phyloP scores from a whole-genome alignment of 202 grass and related monocot species.

The Bolboschoenoplectus hybrid region DNA sequence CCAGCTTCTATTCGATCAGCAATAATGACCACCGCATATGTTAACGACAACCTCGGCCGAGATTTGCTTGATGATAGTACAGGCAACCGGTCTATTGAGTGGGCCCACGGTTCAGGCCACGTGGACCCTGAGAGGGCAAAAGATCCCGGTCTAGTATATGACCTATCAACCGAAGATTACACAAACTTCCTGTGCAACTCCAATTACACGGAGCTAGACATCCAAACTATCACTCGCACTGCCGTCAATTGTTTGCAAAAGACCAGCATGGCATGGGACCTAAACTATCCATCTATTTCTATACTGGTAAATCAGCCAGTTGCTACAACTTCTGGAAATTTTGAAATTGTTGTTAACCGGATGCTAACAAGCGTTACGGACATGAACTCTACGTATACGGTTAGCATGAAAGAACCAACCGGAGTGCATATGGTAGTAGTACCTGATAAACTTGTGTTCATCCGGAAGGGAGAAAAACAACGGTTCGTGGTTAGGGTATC shows the following conservation, averaged over 20 bases:
- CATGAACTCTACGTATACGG: constrained; percentile 36
- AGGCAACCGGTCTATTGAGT: constrained; percentile 33
- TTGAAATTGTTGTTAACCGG: constrained; percentile 32
- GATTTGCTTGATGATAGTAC: constrained; percentile 34
- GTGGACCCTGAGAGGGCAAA: constrained; percentile 36
- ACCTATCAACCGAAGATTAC: constrained; percentile 48
- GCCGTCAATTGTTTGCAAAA: constrained; percentile 34
- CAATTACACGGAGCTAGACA: constrained; percentile 49
- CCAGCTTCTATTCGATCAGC: constrained; percentile 49
- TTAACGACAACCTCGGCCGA: constrained; percentile 25
- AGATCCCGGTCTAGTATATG: constrained; percentile 58
- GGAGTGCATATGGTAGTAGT: constrained; percentile 46
- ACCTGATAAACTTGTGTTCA: constrained; percentile 47
- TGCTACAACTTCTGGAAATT: background rate
- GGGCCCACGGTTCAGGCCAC: constrained; percentile 46
- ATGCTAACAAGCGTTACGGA: constrained; percentile 46
- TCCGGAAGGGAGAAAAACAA: constrained; percentile 26
- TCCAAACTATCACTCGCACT: constrained; percentile 37
- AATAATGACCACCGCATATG: constrained; percentile 54
- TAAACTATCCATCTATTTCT: constrained; percentile 68
- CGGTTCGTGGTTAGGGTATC: constrained; percentile 51
- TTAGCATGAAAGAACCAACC: constrained; percentile 38
- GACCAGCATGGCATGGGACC: constrained; percentile 26
- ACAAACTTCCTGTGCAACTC: constrained; percentile 44
- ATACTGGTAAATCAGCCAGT: constrained; percentile 38